Evolutionary conservation across 2,329 filamentous ascomycete species (phyloP).

Genomic region (Trichoderma atroviride): DNA sequence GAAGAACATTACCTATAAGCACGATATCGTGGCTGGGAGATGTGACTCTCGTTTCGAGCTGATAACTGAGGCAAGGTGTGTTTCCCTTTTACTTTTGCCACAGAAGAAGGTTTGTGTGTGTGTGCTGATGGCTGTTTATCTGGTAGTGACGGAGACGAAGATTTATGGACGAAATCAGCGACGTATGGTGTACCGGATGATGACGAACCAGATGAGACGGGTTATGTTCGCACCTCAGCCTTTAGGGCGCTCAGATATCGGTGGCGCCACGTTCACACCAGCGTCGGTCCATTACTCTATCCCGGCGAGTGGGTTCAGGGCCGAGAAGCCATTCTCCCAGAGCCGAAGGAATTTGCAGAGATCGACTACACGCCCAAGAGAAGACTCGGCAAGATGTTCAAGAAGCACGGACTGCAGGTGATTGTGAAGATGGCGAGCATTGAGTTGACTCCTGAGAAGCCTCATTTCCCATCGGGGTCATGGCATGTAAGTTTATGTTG

Average conservation of each 20-base stretch:
- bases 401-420: not conserved
- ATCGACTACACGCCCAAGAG: conserved; percentile 19
- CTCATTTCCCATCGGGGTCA: conserved; percentile 48
- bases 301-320: conserved; percentile 25
- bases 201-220: not conserved
- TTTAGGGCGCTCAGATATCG: not conserved
- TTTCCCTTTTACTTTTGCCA: not conserved
- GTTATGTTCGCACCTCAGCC: not conserved
- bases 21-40: not conserved
- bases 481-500: conserved; percentile 43
- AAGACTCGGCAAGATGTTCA: conserved; percentile 30
- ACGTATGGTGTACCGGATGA: not conserved
- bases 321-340: conserved; percentile 31
- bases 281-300: not conserved
- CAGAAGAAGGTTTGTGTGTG: no score
- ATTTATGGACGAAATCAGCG: not conserved
- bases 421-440: conserved; percentile 56
- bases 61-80: not conserved
- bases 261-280: not conserved
- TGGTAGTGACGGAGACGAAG: conserved; percentile 3
- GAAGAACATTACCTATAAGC: not conserved
- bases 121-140: not conserved
- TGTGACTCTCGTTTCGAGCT: not conserved
- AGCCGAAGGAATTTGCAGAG: conserved; percentile 28
- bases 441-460: conserved; percentile 55